Percentiles rank a stretch among this genome's conserved stretches.
phyloP scores from a whole-genome alignment of 495 filamentous ascomycete species.

The Trichoderma virens region DNA sequence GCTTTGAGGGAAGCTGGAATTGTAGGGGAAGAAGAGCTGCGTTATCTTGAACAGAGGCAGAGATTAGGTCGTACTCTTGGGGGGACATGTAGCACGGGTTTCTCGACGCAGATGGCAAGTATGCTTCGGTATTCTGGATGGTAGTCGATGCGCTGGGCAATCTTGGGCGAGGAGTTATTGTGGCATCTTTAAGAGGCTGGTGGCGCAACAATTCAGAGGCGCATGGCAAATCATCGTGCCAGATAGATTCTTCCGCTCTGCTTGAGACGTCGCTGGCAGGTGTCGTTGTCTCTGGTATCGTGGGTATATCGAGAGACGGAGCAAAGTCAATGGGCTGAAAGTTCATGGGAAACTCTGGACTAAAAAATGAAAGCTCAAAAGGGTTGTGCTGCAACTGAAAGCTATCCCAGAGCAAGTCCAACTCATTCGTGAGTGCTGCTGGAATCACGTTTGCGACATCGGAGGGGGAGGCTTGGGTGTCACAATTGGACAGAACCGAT shows the following conservation, averaged over 20 bases:
- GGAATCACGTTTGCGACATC: not conserved
- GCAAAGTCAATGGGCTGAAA: slow-evolving; percentile 1
- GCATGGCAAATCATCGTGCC: not conserved
- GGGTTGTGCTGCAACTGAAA: slow-evolving; percentile 4
- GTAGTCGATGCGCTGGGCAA: not conserved
- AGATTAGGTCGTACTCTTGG: not conserved
- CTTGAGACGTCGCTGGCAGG: not conserved
- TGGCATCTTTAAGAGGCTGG: not conserved
- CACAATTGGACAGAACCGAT: too few relatives aligned
- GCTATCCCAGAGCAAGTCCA: not conserved
- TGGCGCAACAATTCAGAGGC: not conserved
- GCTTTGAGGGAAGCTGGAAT: slow-evolving; percentile 14
- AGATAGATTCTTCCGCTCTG: not conserved
- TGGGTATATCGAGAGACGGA: not conserved
- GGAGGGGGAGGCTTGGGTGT: not conserved
- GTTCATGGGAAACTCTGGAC: slow-evolving; percentile 2
- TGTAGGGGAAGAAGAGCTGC: not conserved
- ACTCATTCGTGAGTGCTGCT: not conserved
- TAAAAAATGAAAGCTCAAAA: not conserved
- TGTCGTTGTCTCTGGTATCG: not conserved
- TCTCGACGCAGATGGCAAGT: not conserved
- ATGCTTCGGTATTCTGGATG: not conserved
- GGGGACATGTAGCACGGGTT: not conserved
- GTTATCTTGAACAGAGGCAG: not conserved
- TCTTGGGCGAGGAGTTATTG: not conserved